Conservation (phyloP, 2,329 filamentous ascomycete species). For the Talaromyces verruculosus region DNA sequence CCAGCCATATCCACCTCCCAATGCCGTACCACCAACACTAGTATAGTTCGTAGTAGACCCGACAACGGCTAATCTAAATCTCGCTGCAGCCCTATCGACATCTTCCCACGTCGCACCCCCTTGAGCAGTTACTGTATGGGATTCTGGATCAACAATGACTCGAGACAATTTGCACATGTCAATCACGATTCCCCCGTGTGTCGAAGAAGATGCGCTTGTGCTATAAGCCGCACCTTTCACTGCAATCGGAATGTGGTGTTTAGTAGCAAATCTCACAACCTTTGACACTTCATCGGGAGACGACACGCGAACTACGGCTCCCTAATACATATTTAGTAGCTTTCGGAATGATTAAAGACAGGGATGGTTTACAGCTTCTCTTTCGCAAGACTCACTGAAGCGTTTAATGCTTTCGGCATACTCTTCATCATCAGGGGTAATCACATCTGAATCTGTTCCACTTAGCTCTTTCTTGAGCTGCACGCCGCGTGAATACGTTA, state of each 20-base stretch:
- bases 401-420: constrained; percentile 11
- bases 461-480: constrained; percentile 13
- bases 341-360: not conserved
- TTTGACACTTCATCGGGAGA: constrained; percentile 12
- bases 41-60: constrained; percentile 40
- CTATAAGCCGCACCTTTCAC: constrained; percentile 45
- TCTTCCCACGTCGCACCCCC: constrained; percentile 59
- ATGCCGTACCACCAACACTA: constrained; percentile 42
- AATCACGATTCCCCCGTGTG: constrained; percentile 57
- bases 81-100: constrained; percentile 54
- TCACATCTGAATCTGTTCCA: constrained; percentile 11
- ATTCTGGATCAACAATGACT: constrained; percentile 50
- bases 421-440: constrained; percentile 11
- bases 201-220: constrained; percentile 55
- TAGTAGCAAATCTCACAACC: not conserved
- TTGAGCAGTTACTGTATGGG: constrained; percentile 50
- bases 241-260: constrained; percentile 29
- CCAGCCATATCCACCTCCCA: constrained; percentile 39
- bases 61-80: constrained; percentile 49
- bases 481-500: constrained; percentile 5
- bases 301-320: constrained; percentile 4
- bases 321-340: constrained; percentile 1
- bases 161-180: constrained; percentile 55
- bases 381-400: constrained; percentile 11
- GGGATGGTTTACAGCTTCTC: constrained; percentile 4